Conservation (phyloP, 2,329 filamentous ascomycete genomes). For the Aspergillus alliaceus region DNA sequence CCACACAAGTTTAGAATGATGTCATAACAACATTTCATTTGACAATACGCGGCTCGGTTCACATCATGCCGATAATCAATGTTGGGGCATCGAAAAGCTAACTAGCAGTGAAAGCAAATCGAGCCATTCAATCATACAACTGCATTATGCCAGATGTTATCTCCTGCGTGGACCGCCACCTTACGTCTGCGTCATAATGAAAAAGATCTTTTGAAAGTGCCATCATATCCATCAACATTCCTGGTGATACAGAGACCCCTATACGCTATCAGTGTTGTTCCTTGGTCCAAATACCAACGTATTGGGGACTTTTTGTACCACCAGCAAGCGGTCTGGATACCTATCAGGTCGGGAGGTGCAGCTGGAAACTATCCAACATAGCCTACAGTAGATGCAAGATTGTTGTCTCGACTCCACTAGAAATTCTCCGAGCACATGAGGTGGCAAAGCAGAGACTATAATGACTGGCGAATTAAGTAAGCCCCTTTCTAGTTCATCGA, state of each 20-base stretch:
- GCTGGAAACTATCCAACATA: not conserved
- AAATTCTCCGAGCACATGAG: not conserved
- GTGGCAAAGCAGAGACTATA: not conserved
- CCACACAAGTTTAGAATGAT: not conserved
- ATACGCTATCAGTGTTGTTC: not conserved
- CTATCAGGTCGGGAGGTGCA: not conserved
- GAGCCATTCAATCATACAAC: not conserved
- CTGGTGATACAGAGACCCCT: not conserved
- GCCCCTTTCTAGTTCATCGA: not conserved
- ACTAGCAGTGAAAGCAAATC: not conserved
- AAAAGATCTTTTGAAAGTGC: not conserved
- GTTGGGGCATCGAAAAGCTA: not conserved
- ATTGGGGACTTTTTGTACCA: not conserved
- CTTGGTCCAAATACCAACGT: not conserved
- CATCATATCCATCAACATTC: not conserved
- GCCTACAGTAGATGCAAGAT: not conserved
- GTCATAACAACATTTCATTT: not conserved
- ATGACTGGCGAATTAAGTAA: not conserved
- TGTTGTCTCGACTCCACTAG: not conserved
- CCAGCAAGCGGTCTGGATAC: not conserved
- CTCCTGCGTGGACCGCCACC: not conserved
- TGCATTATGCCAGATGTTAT: not conserved
- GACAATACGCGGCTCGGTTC: not conserved
- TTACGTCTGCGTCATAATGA: not conserved
- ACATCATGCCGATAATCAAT: not conserved